Evolutionary conservation across 129 eudicot species (phyloP), one percentile per base, ranked within the genome.

Genomic region (Logfia minima): DNA sequence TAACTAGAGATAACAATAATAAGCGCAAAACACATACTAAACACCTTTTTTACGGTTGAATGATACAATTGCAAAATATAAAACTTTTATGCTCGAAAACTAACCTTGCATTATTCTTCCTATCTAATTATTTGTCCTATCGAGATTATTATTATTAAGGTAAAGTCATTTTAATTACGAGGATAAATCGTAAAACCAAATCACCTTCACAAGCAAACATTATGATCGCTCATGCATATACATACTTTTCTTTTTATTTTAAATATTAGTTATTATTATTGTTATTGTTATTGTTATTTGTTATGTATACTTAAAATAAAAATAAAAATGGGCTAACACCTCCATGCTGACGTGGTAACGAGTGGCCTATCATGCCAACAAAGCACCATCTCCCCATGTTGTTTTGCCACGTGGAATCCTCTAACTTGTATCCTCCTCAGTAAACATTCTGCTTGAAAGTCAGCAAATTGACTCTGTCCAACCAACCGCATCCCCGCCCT

Each of bases 321-420:
- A 48, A 14, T 48, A 48, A 48, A 48, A 48, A 48, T 48, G 0
- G 23, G 63, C 80, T 87, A 92, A 62, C 72, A 84, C 87, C 85
- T 90, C 98, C 98, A 93, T 17, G 90, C 96, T 78, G 98, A 93
- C 72, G 97, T 89, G 88, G 97, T 86, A 51, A 88, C 96, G 0
- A 93, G 87, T 56, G 96, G 88, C 87, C 91, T 81, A 65, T 89
- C 93, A 18, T 90, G 97, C 98, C 98, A 93, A 84, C 97, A 93
- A 37, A 93, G 97, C 97, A 91, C 68, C 98, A 93, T 87, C 93
- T 93, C 98, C 58, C 81, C 97, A 32, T 87, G 96, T 3, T 83
- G 83, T 37, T 87, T 90, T 19, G 82, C 88, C 88, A 93, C 96
- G 78, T 90, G 96, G 89, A 93, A 93, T 10, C 97, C 98, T 72